Evolutionary conservation across 2,329 filamentous ascomycete species (phyloP).

Genomic region (Parastagonospora avenae): DNA sequence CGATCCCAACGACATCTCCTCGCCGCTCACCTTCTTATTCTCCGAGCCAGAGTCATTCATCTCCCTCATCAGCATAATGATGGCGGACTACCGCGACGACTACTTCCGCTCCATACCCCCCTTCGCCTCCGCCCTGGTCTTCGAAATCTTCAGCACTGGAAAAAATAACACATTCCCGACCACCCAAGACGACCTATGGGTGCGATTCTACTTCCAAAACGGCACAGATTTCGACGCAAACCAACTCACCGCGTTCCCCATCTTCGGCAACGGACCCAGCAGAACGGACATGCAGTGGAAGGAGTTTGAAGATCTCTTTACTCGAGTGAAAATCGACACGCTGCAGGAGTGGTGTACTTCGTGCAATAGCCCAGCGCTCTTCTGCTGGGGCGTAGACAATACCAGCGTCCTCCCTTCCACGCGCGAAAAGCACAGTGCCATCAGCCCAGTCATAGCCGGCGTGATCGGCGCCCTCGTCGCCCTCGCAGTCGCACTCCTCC

Average conservation of each 20-base stretch:
- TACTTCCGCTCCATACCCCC: slow-evolving; percentile 33
- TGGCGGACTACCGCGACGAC: slow-evolving; percentile 20
- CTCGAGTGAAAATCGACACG: slow-evolving; percentile 50
- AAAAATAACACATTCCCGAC: slow-evolving; percentile 42
- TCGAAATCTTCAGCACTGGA: slow-evolving; percentile 54
- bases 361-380: slow-evolving; percentile 55
- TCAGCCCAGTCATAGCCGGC: slow-evolving; percentile 57
- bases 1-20: slow-evolving; percentile 27
- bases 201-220: slow-evolving; percentile 64
- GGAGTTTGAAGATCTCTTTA: slow-evolving; percentile 57
- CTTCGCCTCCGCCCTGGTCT: slow-evolving; percentile 41
- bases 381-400: slow-evolving; percentile 55
- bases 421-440: background rate
- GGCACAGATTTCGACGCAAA: slow-evolving; percentile 53
- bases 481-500: slow-evolving; percentile 51
- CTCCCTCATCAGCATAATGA: slow-evolving; percentile 36
- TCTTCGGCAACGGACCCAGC: slow-evolving; percentile 57
- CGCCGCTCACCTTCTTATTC: slow-evolving; percentile 53
- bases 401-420: slow-evolving; percentile 7
- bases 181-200: slow-evolving; percentile 54
- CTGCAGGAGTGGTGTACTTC: slow-evolving; percentile 58
- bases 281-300: slow-evolving; percentile 54
- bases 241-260: slow-evolving; percentile 50
- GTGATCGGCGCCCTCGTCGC: slow-evolving; percentile 62
- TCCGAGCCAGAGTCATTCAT: slow-evolving; percentile 42